A percentile compares a stretch with the other conserved stretches of the same genome.
Evolutionary conservation across 169 alveolate genomes (phyloP).

Genomic region (Cryptosporidium felis): DNA sequence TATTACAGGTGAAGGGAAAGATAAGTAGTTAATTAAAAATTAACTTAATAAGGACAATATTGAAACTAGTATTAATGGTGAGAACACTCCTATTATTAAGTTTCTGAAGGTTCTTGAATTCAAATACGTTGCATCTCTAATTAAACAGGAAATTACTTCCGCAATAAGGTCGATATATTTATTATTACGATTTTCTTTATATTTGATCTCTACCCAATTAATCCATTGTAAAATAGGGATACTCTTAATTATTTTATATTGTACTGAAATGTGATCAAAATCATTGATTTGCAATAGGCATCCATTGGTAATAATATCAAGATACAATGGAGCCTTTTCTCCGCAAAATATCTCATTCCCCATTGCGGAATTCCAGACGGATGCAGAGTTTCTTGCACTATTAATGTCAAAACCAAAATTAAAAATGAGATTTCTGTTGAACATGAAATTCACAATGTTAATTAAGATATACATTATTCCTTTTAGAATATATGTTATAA

Average conservation of each 20-base stretch:
- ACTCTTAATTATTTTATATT: slow-evolving; percentile 18
- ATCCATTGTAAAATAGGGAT: slow-evolving; percentile 50
- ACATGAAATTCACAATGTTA: background rate
- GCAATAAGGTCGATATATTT: background rate
- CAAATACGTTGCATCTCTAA: slow-evolving; percentile 12
- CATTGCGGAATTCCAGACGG: slow-evolving; percentile 57
- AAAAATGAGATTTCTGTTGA: background rate
- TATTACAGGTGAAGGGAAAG: slow-evolving; percentile 30
- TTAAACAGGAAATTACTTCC: background rate
- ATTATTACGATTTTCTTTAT: background rate
- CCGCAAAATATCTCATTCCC: slow-evolving; percentile 25
- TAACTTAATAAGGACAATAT: background rate
- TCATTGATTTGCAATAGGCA: too few relatives aligned
- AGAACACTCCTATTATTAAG: slow-evolving; percentile 17
- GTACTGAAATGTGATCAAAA: background rate
- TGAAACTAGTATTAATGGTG: slow-evolving; percentile 16
- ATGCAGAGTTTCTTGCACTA: slow-evolving; percentile 34
- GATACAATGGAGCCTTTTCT: too few relatives aligned
- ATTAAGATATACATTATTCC: background rate
- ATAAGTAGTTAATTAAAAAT: background rate
- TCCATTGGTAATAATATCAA: too few relatives aligned
- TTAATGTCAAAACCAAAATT: background rate
- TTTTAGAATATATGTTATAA: background rate
- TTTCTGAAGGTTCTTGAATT: slow-evolving; percentile 21
- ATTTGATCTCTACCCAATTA: slow-evolving; percentile 8